Base-by-base conservation (phyloP, 305 asterid species). In the Ajuga reptans region DNA sequence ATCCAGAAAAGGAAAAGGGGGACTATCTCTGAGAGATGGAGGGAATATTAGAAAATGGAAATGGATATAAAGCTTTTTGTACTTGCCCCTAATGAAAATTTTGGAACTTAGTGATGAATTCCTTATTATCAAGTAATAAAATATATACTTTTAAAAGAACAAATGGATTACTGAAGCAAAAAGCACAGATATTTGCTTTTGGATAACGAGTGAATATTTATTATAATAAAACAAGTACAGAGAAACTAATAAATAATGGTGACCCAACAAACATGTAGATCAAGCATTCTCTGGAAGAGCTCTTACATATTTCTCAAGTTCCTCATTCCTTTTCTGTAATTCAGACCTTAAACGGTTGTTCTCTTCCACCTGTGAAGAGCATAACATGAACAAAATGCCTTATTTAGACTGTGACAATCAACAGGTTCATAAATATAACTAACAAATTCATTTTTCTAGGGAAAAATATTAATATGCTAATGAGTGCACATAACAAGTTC, bases 261-360 rank as follows among this genome's bases (percentile, higher is more conserved):
- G 63, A 69, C 31, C 53, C 37, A 59, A 31, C 1, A 57, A 2
- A 58, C 29, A 52, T 69, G 72, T 10, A 61, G 37, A 63, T 17
- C 10, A 72, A 70, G 56, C 72, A 53, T 58, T 58, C 50, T 67
- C 72, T 69, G 69, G 31, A 71, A 63, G 56, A 64, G 72, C 63
- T 82, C 92, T 80, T 82, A 92, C 98, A 80, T 80, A 81, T 81
- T 77, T 86, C 80, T 79, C 91, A 79, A 93, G 83, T 81, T 93
- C 96, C 72, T 80, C 82, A 62, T 77, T 84, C 78, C 71, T 91
- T 74, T 81, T 85, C 83, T 86, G 84, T 73, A 91, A 96, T 77
- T 87, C 99, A 79, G 83, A 81, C 80, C 90, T 86, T 82, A 91
- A 83, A 52, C 87, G 92, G 60, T 80, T 81, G 72, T 91, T 93